phyloP scores from a whole-genome alignment of 1,139 yeast species.

The Debaryomyces sp. region DNA sequence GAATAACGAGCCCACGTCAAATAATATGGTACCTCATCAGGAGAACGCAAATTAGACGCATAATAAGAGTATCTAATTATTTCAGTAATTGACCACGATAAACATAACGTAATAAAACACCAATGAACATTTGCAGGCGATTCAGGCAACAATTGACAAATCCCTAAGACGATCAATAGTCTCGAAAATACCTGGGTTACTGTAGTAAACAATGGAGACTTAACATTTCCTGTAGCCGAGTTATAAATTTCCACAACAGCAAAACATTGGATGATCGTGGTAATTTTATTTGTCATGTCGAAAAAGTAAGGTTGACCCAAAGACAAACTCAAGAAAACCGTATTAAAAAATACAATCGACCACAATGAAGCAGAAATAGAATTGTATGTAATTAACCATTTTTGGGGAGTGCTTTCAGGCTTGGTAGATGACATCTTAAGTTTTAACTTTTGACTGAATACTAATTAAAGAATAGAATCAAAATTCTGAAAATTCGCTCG shows the following conservation, averaged over 20 bases:
- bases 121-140: conserved; percentile 64
- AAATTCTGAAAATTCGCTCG: not conserved
- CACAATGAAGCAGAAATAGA: conserved; percentile 49
- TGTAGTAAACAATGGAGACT: conserved; percentile 84
- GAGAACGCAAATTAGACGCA: conserved; percentile 62
- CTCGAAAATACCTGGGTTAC: conserved; percentile 86
- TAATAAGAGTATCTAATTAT: conserved; percentile 85
- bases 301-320: conserved; percentile 65
- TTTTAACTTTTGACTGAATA: not conserved
- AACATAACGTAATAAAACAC: conserved; percentile 64
- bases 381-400: conserved; percentile 48
- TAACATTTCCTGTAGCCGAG: conserved; percentile 75
- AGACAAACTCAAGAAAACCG: conserved; percentile 35
- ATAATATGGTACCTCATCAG: conserved; percentile 59
- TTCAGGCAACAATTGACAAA: conserved; percentile 71
- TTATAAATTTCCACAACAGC: conserved; percentile 85
- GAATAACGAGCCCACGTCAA: conserved; percentile 81
- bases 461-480: not conserved
- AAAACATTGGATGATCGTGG: conserved; percentile 75
- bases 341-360: conserved; percentile 47
- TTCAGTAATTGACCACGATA: conserved; percentile 93
- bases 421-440: conserved; percentile 1
- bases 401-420: conserved; percentile 30
- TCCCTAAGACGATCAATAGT: conserved; percentile 79
- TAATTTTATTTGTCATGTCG: conserved; percentile 57